These are phyloP conservation scores for Ricinus communis DNA, from an alignment of 345 rosid genomes.

Conservation along the genomic window DNA sequence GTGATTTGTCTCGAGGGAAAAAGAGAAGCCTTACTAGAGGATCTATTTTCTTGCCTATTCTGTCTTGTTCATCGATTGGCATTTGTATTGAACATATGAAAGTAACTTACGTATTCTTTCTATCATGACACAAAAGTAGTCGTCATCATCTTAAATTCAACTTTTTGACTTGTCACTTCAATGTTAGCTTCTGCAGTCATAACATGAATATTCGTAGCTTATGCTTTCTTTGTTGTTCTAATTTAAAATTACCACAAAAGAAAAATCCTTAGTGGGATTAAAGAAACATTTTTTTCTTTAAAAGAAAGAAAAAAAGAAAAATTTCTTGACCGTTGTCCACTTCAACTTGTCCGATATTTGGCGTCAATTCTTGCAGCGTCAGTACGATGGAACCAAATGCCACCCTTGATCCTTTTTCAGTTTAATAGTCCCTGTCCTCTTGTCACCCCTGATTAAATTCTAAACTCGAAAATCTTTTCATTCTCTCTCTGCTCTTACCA, in stretches of 20 bases:
- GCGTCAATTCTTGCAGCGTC: neutral
- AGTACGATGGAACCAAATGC: no score
- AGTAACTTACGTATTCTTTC: conserved; percentile 9
- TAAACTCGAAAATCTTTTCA: no score
- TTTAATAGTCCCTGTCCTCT: no score
- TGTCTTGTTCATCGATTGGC: conserved; percentile 9
- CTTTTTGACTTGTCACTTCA: neutral
- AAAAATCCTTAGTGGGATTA: no score
- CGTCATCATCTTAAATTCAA: neutral
- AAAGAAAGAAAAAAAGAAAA: no score
- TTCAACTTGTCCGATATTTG: neutral
- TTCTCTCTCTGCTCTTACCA: no score
- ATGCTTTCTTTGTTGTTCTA: neutral
- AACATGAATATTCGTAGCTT: neutral
- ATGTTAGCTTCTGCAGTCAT: neutral
- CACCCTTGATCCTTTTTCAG: no score
- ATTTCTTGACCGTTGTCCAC: neutral
- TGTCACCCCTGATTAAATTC: no score
- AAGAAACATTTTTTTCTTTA: neutral
- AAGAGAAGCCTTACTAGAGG: neutral
- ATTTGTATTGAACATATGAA: conserved; percentile 12
- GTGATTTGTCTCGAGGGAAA: conserved; percentile 17
- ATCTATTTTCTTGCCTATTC: conserved; percentile 5
- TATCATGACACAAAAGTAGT: conserved; percentile 8
- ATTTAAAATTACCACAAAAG: neutral